Conservation (phyloP, 108 stramenopile species). For the Nitzschia sp. region DNA sequence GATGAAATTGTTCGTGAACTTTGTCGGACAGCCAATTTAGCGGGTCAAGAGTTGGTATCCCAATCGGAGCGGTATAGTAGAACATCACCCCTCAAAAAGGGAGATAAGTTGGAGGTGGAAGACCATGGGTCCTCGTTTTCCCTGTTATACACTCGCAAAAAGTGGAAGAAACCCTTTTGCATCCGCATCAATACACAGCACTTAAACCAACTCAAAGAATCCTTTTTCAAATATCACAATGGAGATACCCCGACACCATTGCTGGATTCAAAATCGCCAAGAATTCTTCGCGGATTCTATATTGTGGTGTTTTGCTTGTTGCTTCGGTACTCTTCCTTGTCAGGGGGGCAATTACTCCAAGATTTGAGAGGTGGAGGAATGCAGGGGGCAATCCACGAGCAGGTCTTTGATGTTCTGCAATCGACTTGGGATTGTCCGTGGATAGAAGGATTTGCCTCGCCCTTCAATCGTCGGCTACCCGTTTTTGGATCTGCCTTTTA, state of each 20-base stretch:
- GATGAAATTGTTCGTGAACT: conserved; percentile 36
- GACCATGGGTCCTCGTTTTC: conserved; percentile 34
- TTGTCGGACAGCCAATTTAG: conserved; percentile 34
- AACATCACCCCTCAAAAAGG: conserved; percentile 41
- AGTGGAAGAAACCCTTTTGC: conserved; percentile 64
- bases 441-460: conserved; percentile 74
- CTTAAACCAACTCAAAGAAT: conserved; percentile 53
- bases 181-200: conserved; percentile 56
- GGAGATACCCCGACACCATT: not conserved
- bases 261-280: not conserved
- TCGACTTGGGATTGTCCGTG: conserved; percentile 34
- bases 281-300: conserved; percentile 51
- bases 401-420: conserved; percentile 57
- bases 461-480: conserved; percentile 53
- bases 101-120: conserved; percentile 47
- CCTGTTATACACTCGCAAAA: conserved; percentile 47
- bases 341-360: conserved; percentile 64
- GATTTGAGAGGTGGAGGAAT: conserved; percentile 76
- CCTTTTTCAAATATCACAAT: conserved; percentile 51
- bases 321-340: conserved; percentile 67
- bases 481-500: conserved; percentile 63
- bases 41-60: conserved; percentile 28
- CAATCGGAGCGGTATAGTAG: conserved; percentile 18
- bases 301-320: conserved; percentile 51
- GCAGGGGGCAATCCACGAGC: conserved; percentile 73